phyloP scores from a whole-genome alignment of 495 filamentous ascomycete species.

The Penicillium longicatenatum region DNA sequence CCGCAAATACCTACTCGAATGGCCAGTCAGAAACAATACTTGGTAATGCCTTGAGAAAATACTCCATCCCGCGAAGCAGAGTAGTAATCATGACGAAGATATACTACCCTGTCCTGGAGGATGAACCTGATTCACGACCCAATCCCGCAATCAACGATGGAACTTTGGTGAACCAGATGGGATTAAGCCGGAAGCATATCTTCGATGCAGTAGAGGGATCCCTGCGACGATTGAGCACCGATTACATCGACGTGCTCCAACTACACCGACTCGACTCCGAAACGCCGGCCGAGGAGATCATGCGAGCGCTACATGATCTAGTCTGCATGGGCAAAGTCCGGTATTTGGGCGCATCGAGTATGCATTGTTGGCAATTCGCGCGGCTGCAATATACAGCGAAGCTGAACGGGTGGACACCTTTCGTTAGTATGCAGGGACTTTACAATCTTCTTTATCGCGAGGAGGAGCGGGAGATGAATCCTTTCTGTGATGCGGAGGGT shows the following conservation, averaged over 20 bases:
- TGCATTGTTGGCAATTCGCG: conserved; percentile 43
- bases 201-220: conserved; percentile 54
- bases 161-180: conserved; percentile 46
- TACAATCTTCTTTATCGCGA: conserved; percentile 72
- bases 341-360: conserved; percentile 62
- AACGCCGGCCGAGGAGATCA: conserved; percentile 67
- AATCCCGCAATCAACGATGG: conserved; percentile 27
- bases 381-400: conserved; percentile 46
- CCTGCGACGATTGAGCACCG: conserved; percentile 47
- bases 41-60: conserved; percentile 68
- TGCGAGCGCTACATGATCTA: conserved; percentile 71
- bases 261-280: conserved; percentile 54
- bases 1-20: conserved; percentile 64
- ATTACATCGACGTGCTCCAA: conserved; percentile 58
- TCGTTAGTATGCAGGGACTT: conserved; percentile 69
- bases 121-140: conserved; percentile 19
- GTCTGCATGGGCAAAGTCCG: conserved; percentile 62
- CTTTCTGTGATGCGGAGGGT: conserved; percentile 66
- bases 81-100: conserved; percentile 75
- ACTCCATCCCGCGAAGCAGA: conserved; percentile 69
- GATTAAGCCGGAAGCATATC: conserved; percentile 52
- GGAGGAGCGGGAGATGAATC: conserved; percentile 74
- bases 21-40: conserved; percentile 68
- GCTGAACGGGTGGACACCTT: conserved; percentile 66
- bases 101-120: conserved; percentile 56